Evolutionary conservation across 805 yeast genomes (phyloP).

Genomic region (Ogataea ganodermae): DNA sequence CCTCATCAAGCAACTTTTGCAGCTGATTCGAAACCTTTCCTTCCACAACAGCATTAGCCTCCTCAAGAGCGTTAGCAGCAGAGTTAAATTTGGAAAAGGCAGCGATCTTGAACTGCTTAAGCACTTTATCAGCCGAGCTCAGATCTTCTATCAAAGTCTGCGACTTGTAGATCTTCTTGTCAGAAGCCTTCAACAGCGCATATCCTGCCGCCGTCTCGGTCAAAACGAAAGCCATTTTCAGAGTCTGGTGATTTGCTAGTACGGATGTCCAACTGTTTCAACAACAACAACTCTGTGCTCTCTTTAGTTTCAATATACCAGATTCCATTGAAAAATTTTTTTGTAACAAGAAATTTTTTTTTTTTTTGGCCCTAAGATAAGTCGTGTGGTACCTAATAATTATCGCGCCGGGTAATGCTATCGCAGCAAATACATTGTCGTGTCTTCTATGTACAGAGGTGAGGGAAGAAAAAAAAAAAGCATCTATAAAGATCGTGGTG

Average conservation of each 20-base stretch:
- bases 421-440: neutral
- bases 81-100: conserved; percentile 93
- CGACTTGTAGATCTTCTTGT: conserved; percentile 93
- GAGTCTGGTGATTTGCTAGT: conserved; percentile 3
- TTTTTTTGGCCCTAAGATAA: conserved; percentile 2
- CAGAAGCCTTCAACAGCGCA: conserved; percentile 95
- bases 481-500: too few relatives aligned
- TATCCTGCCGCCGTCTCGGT: conserved; percentile 99
- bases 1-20: conserved; percentile 71
- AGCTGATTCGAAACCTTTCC: conserved; percentile 90
- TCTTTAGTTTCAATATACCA: neutral
- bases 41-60: conserved; percentile 87
- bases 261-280: neutral
- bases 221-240: conserved; percentile 79
- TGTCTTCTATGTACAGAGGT: too few relatives aligned
- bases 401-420: conserved; percentile 4
- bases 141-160: conserved; percentile 72
- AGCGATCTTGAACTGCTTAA: conserved; percentile 88
- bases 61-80: conserved; percentile 96
- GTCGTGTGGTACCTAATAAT: conserved; percentile 8
- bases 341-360: conserved; percentile 6
- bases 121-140: conserved; percentile 79
- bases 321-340: conserved; percentile 6
- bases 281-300: neutral
- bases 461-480: too few relatives aligned